Evolutionary conservation across 257 asterid species (phyloP).

Genomic region (Scutellaria barbata): DNA sequence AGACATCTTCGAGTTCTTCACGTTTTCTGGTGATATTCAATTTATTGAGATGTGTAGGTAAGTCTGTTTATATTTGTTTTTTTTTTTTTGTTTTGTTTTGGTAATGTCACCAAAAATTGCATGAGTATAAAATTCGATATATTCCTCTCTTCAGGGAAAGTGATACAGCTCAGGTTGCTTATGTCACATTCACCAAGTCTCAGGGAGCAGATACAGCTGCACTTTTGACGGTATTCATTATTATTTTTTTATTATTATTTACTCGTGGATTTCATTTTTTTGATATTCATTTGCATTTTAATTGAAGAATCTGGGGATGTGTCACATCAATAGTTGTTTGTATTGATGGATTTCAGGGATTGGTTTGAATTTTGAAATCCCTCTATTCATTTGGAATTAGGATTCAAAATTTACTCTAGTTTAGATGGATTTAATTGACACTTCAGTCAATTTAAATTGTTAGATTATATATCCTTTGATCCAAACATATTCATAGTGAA

Average conservation of each 20-base stretch:
- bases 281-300: not conserved
- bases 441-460: too few species aligned
- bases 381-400: too few species aligned
- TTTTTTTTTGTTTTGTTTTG: too few species aligned
- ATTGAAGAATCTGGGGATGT: too few species aligned
- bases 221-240: conserved; percentile 53
- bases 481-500: not conserved
- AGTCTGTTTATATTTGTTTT: not conserved
- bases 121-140: not conserved
- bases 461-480: too few species aligned
- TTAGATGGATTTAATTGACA: too few species aligned
- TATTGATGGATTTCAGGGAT: too few species aligned
- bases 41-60: conserved; percentile 65
- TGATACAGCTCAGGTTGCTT: conserved; percentile 45
- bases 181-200: conserved; percentile 49
- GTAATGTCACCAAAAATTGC: too few species aligned
- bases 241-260: not conserved
- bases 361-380: too few species aligned
- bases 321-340: too few species aligned
- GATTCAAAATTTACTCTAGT: too few species aligned
- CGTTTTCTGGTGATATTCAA: conserved; percentile 58
- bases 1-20: conserved; percentile 54
- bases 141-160: conserved; percentile 43
- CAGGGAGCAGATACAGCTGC: conserved; percentile 65
- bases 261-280: not conserved